phyloP scores from a whole-genome alignment of 2,329 filamentous ascomycete species.

The Pseudomassariella vexata region DNA sequence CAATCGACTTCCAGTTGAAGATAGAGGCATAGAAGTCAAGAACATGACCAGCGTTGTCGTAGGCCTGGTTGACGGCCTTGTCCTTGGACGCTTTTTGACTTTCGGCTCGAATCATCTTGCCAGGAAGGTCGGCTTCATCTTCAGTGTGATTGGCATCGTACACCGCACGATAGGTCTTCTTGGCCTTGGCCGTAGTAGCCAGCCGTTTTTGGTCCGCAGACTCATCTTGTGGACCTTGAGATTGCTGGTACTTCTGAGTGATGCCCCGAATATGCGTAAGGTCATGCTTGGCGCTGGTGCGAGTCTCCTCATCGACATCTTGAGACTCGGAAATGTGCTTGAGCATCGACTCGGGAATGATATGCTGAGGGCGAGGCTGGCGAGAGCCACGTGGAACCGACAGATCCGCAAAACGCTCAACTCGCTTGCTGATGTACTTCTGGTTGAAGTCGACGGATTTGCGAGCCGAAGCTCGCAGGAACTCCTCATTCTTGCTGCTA shows the following conservation, averaged over 20 bases:
- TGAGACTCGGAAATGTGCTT: constrained; percentile 30
- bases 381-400: constrained; percentile 24
- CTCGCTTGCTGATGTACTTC: constrained; percentile 22
- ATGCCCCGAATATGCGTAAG: constrained; percentile 31
- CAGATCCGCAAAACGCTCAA: constrained; percentile 28
- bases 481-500: constrained; percentile 29
- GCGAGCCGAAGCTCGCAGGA: constrained; percentile 29
- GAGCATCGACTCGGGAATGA: constrained; percentile 34
- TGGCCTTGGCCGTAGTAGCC: constrained; percentile 9
- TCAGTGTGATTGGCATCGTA: constrained; percentile 35
- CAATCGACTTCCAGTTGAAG: constrained; percentile 45
- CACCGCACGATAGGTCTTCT: constrained; percentile 33
- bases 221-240: constrained; percentile 15
- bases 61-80: constrained; percentile 40
- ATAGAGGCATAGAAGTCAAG: constrained; percentile 43
- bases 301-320: constrained; percentile 31
- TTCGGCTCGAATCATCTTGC: constrained; percentile 35
- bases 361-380: constrained; percentile 15
- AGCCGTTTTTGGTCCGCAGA: constrained; percentile 12
- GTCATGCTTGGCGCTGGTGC: constrained; percentile 29
- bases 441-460: constrained; percentile 28
- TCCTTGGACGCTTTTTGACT: constrained; percentile 34
- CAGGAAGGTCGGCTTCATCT: constrained; percentile 33
- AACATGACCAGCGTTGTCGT: constrained; percentile 43
- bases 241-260: constrained; percentile 23